phyloP scores from a whole-genome alignment of 352 stramenopile genomes.

The Elongisporangium senticosum region DNA sequence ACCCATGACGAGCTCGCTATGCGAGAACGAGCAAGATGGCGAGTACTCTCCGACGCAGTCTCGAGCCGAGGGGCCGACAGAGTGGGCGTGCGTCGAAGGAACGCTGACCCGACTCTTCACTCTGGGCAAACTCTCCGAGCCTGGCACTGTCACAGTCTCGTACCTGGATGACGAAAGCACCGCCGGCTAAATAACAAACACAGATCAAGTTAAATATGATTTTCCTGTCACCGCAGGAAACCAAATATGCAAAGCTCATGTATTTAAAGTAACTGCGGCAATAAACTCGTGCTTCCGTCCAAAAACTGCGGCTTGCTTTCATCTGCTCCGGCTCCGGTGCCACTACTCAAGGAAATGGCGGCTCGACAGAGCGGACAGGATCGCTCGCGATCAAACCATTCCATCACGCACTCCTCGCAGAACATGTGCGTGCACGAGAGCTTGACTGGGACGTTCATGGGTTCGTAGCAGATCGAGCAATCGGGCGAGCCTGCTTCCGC shows the following conservation, averaged over 20 bases:
- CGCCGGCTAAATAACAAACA: too few species aligned
- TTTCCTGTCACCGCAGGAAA: not conserved
- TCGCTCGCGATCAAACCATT: conserved; percentile 83
- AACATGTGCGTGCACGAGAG: conserved; percentile 79
- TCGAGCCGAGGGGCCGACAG: conserved; percentile 15
- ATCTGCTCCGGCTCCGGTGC: conserved; percentile 9
- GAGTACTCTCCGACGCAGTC: not conserved
- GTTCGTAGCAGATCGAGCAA: conserved; percentile 82
- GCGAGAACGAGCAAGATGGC: conserved; percentile 2
- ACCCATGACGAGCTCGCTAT: conserved; percentile 2
- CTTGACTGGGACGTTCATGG: conserved; percentile 66
- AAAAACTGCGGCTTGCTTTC: conserved; percentile 67
- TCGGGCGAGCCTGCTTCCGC: conserved; percentile 55
- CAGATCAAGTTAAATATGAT: not conserved
- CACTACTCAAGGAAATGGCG: conserved; percentile 22
- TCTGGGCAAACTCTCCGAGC: conserved; percentile 40
- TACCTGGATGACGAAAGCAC: conserved; percentile 12
- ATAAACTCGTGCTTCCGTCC: conserved; percentile 69
- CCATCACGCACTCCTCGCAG: conserved; percentile 77
- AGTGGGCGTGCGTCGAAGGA: conserved; percentile 58
- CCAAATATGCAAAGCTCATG: not conserved
- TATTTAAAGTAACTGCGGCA: conserved; percentile 63
- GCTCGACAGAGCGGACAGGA: conserved; percentile 73
- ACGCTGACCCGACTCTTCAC: conserved; percentile 54
- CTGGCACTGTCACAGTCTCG: conserved; percentile 39